Conservation (phyloP, 345 rosid species). For the Brassica cretica region DNA sequence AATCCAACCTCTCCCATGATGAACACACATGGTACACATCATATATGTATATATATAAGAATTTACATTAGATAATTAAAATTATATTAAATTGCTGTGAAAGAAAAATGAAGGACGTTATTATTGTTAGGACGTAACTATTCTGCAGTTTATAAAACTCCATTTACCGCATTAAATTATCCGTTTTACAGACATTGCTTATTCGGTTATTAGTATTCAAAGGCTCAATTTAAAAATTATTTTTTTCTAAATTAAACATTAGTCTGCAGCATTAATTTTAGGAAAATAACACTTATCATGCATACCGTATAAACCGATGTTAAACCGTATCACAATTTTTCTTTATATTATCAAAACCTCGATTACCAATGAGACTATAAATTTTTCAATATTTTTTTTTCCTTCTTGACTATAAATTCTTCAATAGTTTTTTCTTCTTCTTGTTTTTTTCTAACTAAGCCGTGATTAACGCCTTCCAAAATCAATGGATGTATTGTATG, state of each 20-base stretch:
- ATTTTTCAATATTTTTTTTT: not conserved
- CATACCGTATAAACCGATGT: not conserved
- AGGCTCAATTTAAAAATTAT: no score
- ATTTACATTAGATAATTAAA: not conserved
- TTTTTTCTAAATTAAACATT: no score
- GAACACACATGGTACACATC: slow-evolving; percentile 35
- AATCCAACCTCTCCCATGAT: slow-evolving; percentile 40
- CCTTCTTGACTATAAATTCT: not conserved
- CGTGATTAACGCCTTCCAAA: slow-evolving; percentile 64
- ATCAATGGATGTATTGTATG: not conserved
- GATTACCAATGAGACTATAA: not conserved
- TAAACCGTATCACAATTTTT: no score
- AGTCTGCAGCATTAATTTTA: not conserved
- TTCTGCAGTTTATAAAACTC: no score
- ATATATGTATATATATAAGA: slow-evolving; percentile 3
- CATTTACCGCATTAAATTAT: no score
- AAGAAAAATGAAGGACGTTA: not conserved
- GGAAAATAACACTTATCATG: not conserved
- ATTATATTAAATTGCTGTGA: not conserved
- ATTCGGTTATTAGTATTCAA: no score
- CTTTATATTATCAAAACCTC: not conserved
- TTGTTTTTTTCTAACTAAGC: slow-evolving; percentile 15
- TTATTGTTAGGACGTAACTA: not conserved
- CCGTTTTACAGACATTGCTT: no score
- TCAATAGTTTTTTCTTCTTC: no score